Evolutionary conservation across 2,329 filamentous ascomycete species (phyloP).

Genomic region (Pseudogymnoascus sp.): DNA sequence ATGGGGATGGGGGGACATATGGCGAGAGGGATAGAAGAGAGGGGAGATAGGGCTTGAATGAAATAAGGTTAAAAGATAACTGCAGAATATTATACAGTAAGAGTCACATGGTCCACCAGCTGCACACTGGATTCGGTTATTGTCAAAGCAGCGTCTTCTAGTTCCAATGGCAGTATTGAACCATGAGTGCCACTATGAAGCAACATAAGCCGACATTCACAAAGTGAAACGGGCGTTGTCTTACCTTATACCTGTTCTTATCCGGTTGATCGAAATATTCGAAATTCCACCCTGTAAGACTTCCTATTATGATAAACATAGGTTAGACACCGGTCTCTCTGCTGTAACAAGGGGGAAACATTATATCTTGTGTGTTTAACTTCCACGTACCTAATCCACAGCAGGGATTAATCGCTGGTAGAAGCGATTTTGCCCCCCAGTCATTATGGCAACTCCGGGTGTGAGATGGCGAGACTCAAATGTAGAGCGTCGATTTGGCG

Average conservation of each 20-base stretch:
- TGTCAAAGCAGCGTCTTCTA: constrained; percentile 13
- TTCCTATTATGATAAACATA: constrained; percentile 13
- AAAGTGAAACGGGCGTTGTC: background rate
- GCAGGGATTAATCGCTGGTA: constrained; percentile 18
- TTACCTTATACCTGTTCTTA: constrained; percentile 15
- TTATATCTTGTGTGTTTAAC: background rate
- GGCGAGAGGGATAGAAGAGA: no score
- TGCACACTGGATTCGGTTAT: constrained; percentile 14
- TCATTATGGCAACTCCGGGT: constrained; percentile 12
- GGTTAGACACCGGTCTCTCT: no score
- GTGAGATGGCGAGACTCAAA: no score
- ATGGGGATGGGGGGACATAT: no score
- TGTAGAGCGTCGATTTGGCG: no score
- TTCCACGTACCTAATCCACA: constrained; percentile 14
- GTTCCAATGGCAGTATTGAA: constrained; percentile 16
- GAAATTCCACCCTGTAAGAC: constrained; percentile 24
- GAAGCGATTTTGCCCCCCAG: constrained; percentile 22
- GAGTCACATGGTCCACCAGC: constrained; percentile 15
- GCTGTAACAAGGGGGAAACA: no score
- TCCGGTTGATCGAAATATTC: constrained; percentile 20
- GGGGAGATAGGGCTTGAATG: no score
- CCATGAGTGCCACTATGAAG: constrained; percentile 14
- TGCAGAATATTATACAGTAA: no score
- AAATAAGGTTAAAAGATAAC: no score
- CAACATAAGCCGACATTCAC: background rate